Evolutionary conservation across 371 early-diverging fungal genomes (phyloP).

Genomic region (Rhizopus delemar): DNA sequence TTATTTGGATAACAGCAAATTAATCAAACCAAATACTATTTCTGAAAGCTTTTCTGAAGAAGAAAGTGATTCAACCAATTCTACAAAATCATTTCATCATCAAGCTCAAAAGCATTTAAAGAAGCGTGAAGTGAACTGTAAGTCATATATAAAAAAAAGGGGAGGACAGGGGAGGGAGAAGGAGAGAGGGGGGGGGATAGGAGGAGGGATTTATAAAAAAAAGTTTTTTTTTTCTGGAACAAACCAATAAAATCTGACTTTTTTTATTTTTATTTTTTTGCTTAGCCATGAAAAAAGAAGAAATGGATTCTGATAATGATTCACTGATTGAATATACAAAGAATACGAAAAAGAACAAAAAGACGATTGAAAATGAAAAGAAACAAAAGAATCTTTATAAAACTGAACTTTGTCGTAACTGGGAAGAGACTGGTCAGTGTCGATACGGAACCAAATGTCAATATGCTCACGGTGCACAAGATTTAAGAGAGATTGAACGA

Average conservation of each 20-base stretch:
- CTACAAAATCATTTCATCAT: not conserved
- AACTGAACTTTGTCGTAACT: conserved; percentile 64
- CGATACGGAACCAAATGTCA: conserved; percentile 93
- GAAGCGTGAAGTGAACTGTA: not conserved
- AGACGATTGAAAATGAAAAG: not conserved
- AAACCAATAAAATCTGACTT: conserved; percentile 2
- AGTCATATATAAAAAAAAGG: not conserved
- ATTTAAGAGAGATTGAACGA: conserved; percentile 83
- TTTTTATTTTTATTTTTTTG: not conserved
- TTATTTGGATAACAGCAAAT: too few species aligned
- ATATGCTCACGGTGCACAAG: conserved; percentile 88
- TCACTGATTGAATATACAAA: conserved; percentile 3
- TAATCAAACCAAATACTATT: too few species aligned
- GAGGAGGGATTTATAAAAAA: not conserved
- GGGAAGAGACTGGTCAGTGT: conserved; percentile 88
- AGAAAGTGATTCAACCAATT: not conserved
- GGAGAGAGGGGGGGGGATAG: too few species aligned
- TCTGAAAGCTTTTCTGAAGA: not conserved
- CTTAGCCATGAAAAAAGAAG: not conserved
- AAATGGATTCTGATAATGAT: conserved; percentile 2
- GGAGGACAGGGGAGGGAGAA: not conserved
- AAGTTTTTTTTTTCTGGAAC: not conserved
- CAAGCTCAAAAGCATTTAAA: too few species aligned
- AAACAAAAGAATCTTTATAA: not conserved
- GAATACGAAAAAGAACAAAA: not conserved